phyloP scores from a whole-genome alignment of 2,329 filamentous ascomycete genomes.

The Capronia epimyces region DNA sequence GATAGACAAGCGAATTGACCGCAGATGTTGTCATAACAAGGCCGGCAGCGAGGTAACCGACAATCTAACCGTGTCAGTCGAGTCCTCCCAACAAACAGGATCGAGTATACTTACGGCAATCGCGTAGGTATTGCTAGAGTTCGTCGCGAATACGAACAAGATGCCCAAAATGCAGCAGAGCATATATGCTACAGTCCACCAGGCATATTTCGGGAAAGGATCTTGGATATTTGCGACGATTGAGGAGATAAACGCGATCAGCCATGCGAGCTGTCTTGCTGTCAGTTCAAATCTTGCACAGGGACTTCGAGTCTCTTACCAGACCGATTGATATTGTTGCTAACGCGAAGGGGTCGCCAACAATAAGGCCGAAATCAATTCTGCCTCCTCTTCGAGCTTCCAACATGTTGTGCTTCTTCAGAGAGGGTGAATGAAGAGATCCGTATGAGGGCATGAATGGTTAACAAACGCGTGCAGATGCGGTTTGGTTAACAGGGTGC shows the following conservation, averaged over 20 bases:
- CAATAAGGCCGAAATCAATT: slow-evolving; percentile 79
- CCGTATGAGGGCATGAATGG: slow-evolving; percentile 67
- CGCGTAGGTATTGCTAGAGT: slow-evolving; percentile 81
- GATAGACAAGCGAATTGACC: slow-evolving; percentile 81
- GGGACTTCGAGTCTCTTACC: slow-evolving; percentile 52
- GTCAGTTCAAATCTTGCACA: slow-evolving; percentile 16
- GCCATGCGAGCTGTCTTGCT: slow-evolving; percentile 82
- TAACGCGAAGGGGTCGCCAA: slow-evolving; percentile 93
- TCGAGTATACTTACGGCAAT: slow-evolving; percentile 59
- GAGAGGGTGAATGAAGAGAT: slow-evolving; percentile 65
- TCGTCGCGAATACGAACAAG: slow-evolving; percentile 74
- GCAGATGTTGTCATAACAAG: slow-evolving; percentile 80
- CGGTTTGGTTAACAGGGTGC: slow-evolving; percentile 2
- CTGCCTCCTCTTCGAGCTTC: slow-evolving; percentile 25
- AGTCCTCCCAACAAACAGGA: background rate
- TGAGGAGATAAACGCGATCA: slow-evolving; percentile 83
- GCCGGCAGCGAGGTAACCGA: slow-evolving; percentile 77
- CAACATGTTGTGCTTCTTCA: slow-evolving; percentile 55
- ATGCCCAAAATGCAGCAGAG: slow-evolving; percentile 76
- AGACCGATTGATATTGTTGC: slow-evolving; percentile 87
- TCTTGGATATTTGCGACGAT: slow-evolving; percentile 63
- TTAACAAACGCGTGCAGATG: slow-evolving; percentile 3
- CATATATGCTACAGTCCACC: slow-evolving; percentile 87
- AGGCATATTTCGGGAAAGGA: slow-evolving; percentile 76
- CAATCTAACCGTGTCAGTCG: slow-evolving; percentile 48